phyloP scores from a whole-genome alignment of 805 yeast species.

The Barnettozyma siamensis region DNA sequence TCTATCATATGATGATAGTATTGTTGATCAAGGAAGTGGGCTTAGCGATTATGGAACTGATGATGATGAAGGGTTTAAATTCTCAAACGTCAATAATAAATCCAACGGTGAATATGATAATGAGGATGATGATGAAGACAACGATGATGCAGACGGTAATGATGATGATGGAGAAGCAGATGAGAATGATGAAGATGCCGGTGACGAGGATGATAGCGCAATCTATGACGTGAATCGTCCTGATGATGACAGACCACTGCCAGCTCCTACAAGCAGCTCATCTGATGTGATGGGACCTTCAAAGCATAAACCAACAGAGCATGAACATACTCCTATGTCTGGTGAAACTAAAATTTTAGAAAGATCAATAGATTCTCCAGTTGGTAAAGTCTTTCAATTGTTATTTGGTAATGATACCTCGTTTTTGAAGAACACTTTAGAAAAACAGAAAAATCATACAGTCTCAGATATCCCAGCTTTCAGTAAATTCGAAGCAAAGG shows the following conservation, averaged over 20 bases:
- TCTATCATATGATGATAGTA: constrained; percentile 12
- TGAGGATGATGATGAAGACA: constrained; percentile 7
- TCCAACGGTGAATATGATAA: constrained; percentile 1
- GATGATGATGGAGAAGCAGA: constrained; percentile 5
- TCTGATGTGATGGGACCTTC: constrained; percentile 8
- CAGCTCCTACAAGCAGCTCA: constrained; percentile 3
- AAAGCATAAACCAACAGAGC: constrained; percentile 44
- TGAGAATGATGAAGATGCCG: constrained; percentile 9
- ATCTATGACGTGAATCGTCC: constrained; percentile 12
- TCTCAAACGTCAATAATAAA: neutral
- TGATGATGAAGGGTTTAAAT: constrained; percentile 1
- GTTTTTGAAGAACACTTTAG: constrained; percentile 39
- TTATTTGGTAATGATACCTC: constrained; percentile 57
- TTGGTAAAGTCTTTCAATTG: constrained; percentile 54
- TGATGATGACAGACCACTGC: constrained; percentile 6
- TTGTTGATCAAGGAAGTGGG: constrained; percentile 23
- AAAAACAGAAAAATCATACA: constrained; percentile 59
- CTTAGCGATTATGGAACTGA: constrained; percentile 2
- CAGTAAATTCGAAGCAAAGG: constrained; percentile 22
- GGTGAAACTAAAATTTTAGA: constrained; percentile 54
- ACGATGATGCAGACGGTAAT: constrained; percentile 7
- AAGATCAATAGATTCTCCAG: constrained; percentile 51
- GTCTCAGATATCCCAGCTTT: constrained; percentile 44
- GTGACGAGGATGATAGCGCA: constrained; percentile 10
- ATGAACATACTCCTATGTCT: constrained; percentile 36